Evolutionary conservation across 2,329 filamentous ascomycete genomes (phyloP).

Genomic region (Magnaporthiopsis incrustans): DNA sequence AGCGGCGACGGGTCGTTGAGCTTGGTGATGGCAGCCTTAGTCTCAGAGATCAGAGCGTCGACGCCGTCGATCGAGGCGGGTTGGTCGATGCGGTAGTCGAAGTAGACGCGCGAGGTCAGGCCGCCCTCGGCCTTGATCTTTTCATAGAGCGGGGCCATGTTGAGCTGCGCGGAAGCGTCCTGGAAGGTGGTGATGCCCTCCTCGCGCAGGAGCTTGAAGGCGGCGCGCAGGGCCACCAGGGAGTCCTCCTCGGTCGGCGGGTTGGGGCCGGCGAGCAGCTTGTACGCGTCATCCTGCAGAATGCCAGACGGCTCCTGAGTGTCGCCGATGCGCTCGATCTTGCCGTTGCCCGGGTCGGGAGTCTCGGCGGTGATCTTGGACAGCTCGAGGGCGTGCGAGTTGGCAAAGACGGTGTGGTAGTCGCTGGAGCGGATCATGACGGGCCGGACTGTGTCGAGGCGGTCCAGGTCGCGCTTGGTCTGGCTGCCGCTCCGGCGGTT

Average conservation of each 20-base stretch:
- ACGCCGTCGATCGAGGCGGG: not conserved
- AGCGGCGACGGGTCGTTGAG: not conserved
- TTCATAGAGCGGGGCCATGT: not conserved
- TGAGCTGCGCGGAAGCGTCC: not conserved
- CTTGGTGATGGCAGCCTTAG: not conserved
- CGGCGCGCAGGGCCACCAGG: not conserved
- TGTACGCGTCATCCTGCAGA: not conserved
- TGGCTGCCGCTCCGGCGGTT: not conserved
- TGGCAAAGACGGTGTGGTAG: constrained; percentile 2
- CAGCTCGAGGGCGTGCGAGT: constrained; percentile 1
- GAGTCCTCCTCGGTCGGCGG: not conserved
- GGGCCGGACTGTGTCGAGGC: constrained; percentile 1
- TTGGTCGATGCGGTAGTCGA: constrained; percentile 1
- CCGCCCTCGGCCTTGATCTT: constrained; percentile 1
- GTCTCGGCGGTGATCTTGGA: not conserved
- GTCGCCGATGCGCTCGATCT: not conserved
- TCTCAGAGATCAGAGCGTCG: not conserved
- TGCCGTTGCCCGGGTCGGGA: not conserved
- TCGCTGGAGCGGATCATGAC: constrained; percentile 2
- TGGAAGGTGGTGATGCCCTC: constrained; percentile 4
- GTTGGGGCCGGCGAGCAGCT: not conserved
- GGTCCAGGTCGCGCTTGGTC: constrained; percentile 1
- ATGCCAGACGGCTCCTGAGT: constrained; percentile 1
- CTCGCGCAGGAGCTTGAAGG: constrained; percentile 5
- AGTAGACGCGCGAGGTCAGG: constrained; percentile 2